Percentiles rank a stretch among this genome's conserved stretches.
Evolutionary conservation across 805 yeast genomes (phyloP).

Genomic region (Sugiyamaella lignohabitans): DNA sequence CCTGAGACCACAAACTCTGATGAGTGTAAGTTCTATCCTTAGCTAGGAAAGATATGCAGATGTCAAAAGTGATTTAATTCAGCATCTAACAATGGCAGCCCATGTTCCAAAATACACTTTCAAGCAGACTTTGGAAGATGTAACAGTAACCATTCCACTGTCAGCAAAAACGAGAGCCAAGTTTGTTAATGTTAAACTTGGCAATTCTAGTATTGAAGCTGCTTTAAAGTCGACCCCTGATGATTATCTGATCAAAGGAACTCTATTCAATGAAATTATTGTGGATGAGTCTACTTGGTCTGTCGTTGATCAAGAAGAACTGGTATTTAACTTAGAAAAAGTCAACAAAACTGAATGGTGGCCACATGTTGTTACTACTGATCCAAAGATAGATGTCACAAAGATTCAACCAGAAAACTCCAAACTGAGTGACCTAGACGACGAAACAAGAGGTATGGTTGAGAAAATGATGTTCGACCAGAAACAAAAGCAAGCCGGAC

Average conservation of each 20-base stretch:
- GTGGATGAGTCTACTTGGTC: conserved; percentile 39
- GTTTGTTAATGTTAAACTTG: conserved; percentile 28
- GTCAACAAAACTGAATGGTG: conserved; percentile 38
- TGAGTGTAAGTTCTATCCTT: neutral
- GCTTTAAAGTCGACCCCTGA: conserved; percentile 19
- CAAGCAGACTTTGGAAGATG: conserved; percentile 39
- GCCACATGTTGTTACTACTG: conserved; percentile 38
- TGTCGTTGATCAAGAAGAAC: conserved; percentile 34
- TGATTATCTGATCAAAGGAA: conserved; percentile 29
- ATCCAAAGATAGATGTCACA: conserved; percentile 36
- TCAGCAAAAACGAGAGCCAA: conserved; percentile 33
- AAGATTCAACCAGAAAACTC: conserved; percentile 38
- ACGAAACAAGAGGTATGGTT: conserved; percentile 38
- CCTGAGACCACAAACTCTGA: neutral
- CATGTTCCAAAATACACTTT: conserved; percentile 31
- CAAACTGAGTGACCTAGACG: conserved; percentile 37
- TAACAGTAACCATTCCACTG: conserved; percentile 33
- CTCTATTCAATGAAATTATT: conserved; percentile 30
- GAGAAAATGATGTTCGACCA: conserved; percentile 46
- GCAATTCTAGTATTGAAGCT: conserved; percentile 22
- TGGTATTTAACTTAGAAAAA: conserved; percentile 35
- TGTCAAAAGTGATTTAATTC: no score
- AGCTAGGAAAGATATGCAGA: no score
- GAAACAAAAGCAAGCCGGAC: conserved; percentile 35
- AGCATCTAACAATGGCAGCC: no score